Conservation (phyloP, 768 basidiomycete species). For the Boletus tomentosulus region DNA sequence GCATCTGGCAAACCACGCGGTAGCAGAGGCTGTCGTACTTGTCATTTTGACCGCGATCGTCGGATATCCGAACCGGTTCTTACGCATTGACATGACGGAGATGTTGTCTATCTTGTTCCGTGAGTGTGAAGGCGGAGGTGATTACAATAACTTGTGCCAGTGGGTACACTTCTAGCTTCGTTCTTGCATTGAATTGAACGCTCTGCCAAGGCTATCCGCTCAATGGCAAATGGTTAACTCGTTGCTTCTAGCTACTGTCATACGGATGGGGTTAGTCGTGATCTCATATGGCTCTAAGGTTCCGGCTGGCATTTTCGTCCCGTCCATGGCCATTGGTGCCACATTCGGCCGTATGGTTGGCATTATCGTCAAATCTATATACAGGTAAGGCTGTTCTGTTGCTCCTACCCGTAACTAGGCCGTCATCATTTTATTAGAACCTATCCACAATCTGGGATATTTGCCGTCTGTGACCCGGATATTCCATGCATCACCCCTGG, state of each 20-base stretch:
- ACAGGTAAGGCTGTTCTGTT: slow-evolving; percentile 52
- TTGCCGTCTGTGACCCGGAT: slow-evolving; percentile 86
- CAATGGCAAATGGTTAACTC: slow-evolving; percentile 98
- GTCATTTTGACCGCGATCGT: slow-evolving; percentile 88
- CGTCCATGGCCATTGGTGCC: slow-evolving; percentile 98
- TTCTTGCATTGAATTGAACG: slow-evolving; percentile 5
- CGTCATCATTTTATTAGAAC: slow-evolving; percentile 43
- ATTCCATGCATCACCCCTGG: slow-evolving; percentile 97
- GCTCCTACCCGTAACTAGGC: background rate
- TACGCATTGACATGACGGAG: slow-evolving; percentile 97
- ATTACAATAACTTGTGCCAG: slow-evolving; percentile 94
- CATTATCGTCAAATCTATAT: slow-evolving; percentile 91
- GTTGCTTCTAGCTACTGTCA: slow-evolving; percentile 83
- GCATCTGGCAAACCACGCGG: slow-evolving; percentile 75
- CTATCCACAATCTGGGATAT: slow-evolving; percentile 80
- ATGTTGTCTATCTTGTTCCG: slow-evolving; percentile 92
- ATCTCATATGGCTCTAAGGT: slow-evolving; percentile 96
- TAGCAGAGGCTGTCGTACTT: slow-evolving; percentile 84
- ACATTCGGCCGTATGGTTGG: slow-evolving; percentile 97
- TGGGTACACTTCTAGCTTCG: slow-evolving; percentile 39
- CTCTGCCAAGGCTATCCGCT: slow-evolving; percentile 58
- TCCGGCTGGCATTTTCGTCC: slow-evolving; percentile 96
- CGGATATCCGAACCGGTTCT: slow-evolving; percentile 90
- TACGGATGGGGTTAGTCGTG: slow-evolving; percentile 82
- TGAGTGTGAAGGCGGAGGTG: slow-evolving; percentile 91